Evolutionary conservation across 495 filamentous ascomycete species (phyloP).

Genomic region (Neurospora intermedia): DNA sequence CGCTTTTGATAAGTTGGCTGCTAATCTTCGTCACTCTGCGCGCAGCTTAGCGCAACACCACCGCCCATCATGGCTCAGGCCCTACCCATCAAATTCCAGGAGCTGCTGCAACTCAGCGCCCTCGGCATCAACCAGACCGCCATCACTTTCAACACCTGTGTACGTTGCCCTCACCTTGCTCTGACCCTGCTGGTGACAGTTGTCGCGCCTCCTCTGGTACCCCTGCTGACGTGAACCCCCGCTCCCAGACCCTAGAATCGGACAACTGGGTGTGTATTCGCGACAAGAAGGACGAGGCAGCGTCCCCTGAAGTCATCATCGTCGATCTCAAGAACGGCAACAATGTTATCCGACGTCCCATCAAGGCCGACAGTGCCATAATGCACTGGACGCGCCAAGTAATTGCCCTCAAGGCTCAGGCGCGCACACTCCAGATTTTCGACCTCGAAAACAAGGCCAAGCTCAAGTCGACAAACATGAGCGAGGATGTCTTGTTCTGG

Average conservation of each 20-base stretch:
- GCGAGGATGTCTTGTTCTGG: constrained; percentile 96
- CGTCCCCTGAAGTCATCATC: constrained; percentile 89
- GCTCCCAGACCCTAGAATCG: constrained; percentile 80
- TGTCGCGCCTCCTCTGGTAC: not conserved
- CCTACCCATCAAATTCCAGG: constrained; percentile 88
- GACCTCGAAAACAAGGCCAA: constrained; percentile 82
- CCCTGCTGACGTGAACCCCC: not conserved
- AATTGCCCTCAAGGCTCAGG: constrained; percentile 89
- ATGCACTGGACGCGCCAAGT: constrained; percentile 97
- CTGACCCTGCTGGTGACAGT: not conserved
- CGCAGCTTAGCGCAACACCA: constrained; percentile 25
- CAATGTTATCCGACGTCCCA: constrained; percentile 83
- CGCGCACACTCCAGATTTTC: constrained; percentile 93
- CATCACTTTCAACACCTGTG: constrained; percentile 95
- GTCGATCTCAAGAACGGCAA: constrained; percentile 91
- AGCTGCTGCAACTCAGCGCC: constrained; percentile 76
- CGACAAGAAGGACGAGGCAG: constrained; percentile 71
- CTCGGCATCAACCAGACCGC: constrained; percentile 73
- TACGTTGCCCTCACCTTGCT: constrained; percentile 39
- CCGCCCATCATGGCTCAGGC: constrained; percentile 31
- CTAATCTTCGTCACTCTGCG: constrained; percentile 13
- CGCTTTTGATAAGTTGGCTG: constrained; percentile 27
- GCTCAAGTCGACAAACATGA: constrained; percentile 89
- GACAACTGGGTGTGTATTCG: constrained; percentile 92
- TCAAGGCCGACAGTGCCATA: constrained; percentile 99